Evolutionary conservation across 768 basidiomycete genomes (phyloP), one percentile per base, ranked within the genome.

Genomic region (Russula brevipes): DNA sequence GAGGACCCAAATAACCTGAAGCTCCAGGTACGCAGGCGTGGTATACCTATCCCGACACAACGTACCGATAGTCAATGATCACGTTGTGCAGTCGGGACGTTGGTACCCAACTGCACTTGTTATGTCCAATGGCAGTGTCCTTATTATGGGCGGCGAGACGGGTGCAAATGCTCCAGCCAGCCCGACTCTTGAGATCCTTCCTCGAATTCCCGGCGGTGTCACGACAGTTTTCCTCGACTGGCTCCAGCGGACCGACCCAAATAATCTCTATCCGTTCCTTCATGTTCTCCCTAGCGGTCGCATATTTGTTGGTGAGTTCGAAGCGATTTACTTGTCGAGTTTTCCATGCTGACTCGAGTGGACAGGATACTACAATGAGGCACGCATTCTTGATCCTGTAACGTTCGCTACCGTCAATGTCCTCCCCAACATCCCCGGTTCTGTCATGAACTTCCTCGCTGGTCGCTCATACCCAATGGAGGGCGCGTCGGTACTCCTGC

Each of bases 241-340:
- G 76, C 76, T 91, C 38, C 71, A 76, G 39, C 79, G 88, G 33
- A 91, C 90, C 5, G 86, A 91, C 69, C 90, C 90, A 0, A 84
- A 88, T 69, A 91, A 91, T 68, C 72, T 92, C 54, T 92, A 92
- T 69, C 89, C 90, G 0, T 91, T 88, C 77, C 74, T 91, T 39
- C 72, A 86, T 58, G 79, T 90, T 7, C 79, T 92, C 16, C 89
- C 90, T 0, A 85, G 85, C 50, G 82, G 82, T 2, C 79, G 80
- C 39, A 74, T 92, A 68, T 91, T 91, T 70, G 79, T 88, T 45
- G 86, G 89, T 87, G 54, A 55, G 82, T 74, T 10, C 39, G n/a
- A 42, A n/a, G 51, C 10, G 45, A 9, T 4, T 4, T 12, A 3
- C 10, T 1, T 33, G 33, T 46, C 5, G 14, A 31, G 54, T 12